Conservation (phyloP, 495 filamentous ascomycete species). For the Aspergillus conjunctus region DNA sequence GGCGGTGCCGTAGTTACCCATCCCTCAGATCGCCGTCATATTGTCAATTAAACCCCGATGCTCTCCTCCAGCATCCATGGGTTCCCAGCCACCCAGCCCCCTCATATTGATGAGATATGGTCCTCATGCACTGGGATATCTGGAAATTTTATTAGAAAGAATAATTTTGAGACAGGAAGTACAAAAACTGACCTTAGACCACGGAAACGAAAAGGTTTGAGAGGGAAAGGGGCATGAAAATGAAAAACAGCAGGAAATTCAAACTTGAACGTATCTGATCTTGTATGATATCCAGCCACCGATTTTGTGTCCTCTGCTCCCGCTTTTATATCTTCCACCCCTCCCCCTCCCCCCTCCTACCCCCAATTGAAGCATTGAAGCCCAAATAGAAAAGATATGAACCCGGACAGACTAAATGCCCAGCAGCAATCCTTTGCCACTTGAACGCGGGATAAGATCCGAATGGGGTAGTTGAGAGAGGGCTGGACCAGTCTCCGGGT, state of each 20-base stretch:
- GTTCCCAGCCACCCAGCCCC: conserved; percentile 47
- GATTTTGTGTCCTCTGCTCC: neutral
- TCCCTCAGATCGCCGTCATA: conserved; percentile 11
- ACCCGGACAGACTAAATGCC: conserved; percentile 13
- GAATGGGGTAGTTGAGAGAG: conserved; percentile 33
- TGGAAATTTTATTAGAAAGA: conserved; percentile 1
- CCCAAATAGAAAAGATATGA: neutral
- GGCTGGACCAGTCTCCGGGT: conserved; percentile 38
- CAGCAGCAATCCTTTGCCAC: conserved; percentile 30
- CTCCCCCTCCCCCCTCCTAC: neutral
- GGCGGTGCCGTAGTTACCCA: conserved; percentile 18
- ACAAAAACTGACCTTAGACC: neutral
- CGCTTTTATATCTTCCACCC: conserved; percentile 22
- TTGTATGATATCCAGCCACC: conserved; percentile 9
- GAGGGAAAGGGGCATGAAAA: neutral
- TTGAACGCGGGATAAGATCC: conserved; percentile 34
- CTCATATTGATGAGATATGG: conserved; percentile 19
- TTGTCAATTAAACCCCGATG: conserved; percentile 26
- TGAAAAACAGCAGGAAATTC: conserved; percentile 8
- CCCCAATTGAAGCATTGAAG: neutral
- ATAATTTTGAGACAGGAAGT: neutral
- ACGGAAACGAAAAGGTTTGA: neutral
- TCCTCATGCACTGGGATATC: neutral
- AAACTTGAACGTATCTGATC: neutral
- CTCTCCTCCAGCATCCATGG: conserved; percentile 22